Percentiles rank a stretch among this genome's conserved stretches.
Conservation (phyloP, 1,139 yeast species). For the Debaryomyces coudertii region DNA sequence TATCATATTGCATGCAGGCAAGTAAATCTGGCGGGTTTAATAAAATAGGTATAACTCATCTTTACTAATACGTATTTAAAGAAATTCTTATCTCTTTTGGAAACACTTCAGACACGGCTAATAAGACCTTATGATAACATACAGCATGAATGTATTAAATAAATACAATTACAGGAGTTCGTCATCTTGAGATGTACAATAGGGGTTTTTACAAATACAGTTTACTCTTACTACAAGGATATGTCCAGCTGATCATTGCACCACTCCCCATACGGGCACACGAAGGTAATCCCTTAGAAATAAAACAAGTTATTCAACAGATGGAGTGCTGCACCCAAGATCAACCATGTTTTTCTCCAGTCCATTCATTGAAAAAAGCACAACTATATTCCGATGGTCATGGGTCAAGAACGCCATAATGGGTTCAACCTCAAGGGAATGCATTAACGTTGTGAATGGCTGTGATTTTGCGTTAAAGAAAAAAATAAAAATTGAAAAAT, state of each 20-base stretch:
- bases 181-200: too few species aligned
- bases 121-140: too few species aligned
- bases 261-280: conserved; percentile 79
- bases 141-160: too few species aligned
- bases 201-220: background rate
- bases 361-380: conserved; percentile 44
- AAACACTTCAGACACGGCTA: too few species aligned
- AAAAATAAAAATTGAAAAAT: conserved; percentile 18
- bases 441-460: conserved; percentile 68
- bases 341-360: conserved; percentile 68
- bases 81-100: too few species aligned
- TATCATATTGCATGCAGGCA: background rate
- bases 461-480: conserved; percentile 68
- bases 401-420: conserved; percentile 72
- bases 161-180: too few species aligned
- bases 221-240: conserved; percentile 13
- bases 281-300: conserved; percentile 80
- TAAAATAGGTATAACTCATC: background rate
- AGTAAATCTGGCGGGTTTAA: background rate
- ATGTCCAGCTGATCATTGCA: conserved; percentile 79
- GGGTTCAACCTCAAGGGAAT: conserved; percentile 79
- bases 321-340: conserved; percentile 87
- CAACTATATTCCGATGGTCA: conserved; percentile 68
- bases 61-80: too few species aligned
- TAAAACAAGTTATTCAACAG: conserved; percentile 45